Evolutionary conservation across 169 alveolate genomes (phyloP).

Genomic region (Plasmodium fragile): DNA sequence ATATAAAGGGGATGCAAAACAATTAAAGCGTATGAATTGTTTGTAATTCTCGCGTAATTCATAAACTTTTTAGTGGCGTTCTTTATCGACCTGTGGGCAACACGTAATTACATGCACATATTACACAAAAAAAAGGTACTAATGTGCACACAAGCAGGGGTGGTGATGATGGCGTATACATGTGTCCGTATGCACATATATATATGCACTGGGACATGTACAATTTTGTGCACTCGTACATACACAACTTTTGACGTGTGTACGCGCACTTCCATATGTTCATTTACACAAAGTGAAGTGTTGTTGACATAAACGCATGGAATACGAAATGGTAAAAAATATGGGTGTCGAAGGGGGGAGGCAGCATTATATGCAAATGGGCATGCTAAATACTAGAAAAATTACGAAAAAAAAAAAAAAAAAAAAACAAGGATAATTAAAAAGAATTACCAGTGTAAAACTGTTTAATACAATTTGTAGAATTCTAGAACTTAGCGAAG

Average conservation of each 20-base stretch:
- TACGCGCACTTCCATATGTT: not conserved
- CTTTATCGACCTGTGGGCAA: not conserved
- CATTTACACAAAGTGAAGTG: not conserved
- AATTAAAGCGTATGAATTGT: constrained; percentile 35
- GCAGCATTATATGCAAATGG: not conserved
- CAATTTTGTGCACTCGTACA: not conserved
- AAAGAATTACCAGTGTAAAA: not conserved
- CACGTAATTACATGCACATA: not conserved
- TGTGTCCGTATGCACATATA: not conserved
- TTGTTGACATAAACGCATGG: not conserved
- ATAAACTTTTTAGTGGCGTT: constrained; percentile 10
- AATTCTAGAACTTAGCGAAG: not conserved
- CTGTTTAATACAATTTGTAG: not conserved
- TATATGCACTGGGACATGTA: not conserved
- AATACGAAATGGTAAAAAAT: not conserved
- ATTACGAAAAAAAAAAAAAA: not conserved
- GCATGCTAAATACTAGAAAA: not conserved
- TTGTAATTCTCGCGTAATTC: constrained; percentile 13
- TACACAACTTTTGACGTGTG: not conserved
- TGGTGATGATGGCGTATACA: not conserved
- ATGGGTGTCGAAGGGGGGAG: not conserved
- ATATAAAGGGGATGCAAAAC: constrained; percentile 1
- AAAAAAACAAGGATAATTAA: not conserved
- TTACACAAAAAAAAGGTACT: not conserved
- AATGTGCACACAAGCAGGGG: not conserved